phyloP scores from a whole-genome alignment of 169 alveolate genomes.

The Plasmodium billcollinsi region DNA sequence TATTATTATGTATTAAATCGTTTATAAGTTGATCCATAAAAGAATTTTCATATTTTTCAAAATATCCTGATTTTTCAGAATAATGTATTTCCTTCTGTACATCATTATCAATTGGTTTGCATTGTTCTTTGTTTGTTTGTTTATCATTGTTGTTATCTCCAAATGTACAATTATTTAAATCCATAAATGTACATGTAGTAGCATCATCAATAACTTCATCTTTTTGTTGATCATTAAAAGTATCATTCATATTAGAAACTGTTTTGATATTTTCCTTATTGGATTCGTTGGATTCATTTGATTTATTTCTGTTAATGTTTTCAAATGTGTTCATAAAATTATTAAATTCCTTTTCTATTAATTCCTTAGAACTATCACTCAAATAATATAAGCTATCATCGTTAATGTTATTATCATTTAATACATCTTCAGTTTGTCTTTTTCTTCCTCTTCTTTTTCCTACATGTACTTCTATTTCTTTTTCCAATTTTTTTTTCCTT shows the following conservation, averaged over 20 bases:
- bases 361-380: slow-evolving; percentile 50
- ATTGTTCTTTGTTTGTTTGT: background rate
- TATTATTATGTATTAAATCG: slow-evolving; percentile 12
- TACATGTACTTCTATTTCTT: background rate
- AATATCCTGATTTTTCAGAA: too few species aligned
- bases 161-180: too few species aligned
- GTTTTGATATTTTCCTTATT: too few species aligned
- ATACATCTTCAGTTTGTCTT: slow-evolving; percentile 8
- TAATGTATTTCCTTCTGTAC: too few species aligned
- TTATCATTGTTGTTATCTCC: background rate
- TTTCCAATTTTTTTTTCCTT: slow-evolving; percentile 1
- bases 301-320: slow-evolving; percentile 6
- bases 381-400: slow-evolving; percentile 40
- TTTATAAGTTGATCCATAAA: slow-evolving; percentile 18
- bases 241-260: too few species aligned
- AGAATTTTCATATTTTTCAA: background rate
- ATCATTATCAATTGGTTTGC: too few species aligned
- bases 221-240: background rate
- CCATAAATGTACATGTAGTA: too few species aligned
- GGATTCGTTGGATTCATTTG: background rate
- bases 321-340: slow-evolving; percentile 35
- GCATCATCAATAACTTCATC: background rate
- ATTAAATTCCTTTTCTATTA: slow-evolving; percentile 47
- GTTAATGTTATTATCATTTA: background rate
- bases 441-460: slow-evolving; percentile 39